These are phyloP conservation scores for Salmacisia buchloeana DNA, from an alignment of 1,284 basidiomycete genomes.

Conservation along the genomic window DNA sequence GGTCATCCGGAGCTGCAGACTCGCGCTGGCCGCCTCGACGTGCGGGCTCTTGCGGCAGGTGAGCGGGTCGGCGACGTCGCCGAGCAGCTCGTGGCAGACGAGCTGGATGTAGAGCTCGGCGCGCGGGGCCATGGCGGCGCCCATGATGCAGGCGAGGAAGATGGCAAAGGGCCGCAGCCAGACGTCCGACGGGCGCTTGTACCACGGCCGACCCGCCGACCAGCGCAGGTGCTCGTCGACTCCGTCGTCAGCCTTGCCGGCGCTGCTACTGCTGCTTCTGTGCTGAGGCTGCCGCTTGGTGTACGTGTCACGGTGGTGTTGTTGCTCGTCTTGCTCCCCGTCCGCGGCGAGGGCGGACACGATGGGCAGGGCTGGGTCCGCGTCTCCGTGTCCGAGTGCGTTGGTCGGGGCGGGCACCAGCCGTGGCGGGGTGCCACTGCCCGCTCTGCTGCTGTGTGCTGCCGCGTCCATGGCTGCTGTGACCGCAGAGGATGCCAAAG, in stretches of 20 bases:
- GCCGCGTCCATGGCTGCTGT: too few relatives aligned
- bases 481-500: too few relatives aligned
- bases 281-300: neutral
- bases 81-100: slow-evolving; percentile 36
- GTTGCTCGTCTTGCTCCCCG: neutral
- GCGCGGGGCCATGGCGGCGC: slow-evolving; percentile 41
- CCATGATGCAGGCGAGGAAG: slow-evolving; percentile 31
- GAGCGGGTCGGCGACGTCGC: slow-evolving; percentile 19
- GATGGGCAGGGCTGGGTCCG: neutral
- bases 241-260: neutral
- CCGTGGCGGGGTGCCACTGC: too few relatives aligned
- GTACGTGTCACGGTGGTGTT: neutral
- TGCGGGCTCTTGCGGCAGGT: slow-evolving; percentile 27
- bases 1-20: slow-evolving; percentile 56
- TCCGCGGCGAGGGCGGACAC: neutral
- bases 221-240: slow-evolving; percentile 31
- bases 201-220: slow-evolving; percentile 36
- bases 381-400: neutral
- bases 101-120: slow-evolving; percentile 42
- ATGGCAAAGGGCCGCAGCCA: slow-evolving; percentile 40
- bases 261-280: too few relatives aligned
- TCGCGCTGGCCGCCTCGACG: slow-evolving; percentile 28
- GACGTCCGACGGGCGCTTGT: slow-evolving; percentile 29
- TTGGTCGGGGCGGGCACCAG: too few relatives aligned
- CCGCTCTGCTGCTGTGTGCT: too few relatives aligned